phyloP scores from a whole-genome alignment of 305 asterid genomes.

The Coffea humblotiana region DNA sequence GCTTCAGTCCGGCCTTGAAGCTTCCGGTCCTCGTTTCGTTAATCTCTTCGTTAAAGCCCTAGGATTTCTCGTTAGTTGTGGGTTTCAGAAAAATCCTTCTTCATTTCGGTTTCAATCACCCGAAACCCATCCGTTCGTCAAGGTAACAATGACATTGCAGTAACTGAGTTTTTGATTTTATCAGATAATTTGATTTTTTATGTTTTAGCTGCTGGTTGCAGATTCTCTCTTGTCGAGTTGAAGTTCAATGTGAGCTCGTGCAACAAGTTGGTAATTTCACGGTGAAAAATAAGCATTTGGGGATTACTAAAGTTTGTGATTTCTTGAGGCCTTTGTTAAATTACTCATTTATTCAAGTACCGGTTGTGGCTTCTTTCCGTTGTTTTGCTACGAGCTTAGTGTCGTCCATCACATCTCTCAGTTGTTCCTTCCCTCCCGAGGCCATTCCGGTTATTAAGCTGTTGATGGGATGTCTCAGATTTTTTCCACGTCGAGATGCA shows the following conservation, averaged over 20 bases:
- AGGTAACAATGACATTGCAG: constrained; percentile 40
- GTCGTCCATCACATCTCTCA: constrained; percentile 63
- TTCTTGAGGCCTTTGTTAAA: constrained; percentile 77
- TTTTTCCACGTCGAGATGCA: constrained; percentile 56
- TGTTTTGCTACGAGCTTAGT: constrained; percentile 55
- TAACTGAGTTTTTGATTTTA: neutral
- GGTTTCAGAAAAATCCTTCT: constrained; percentile 45
- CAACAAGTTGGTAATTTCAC: constrained; percentile 68
- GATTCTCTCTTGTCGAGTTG: constrained; percentile 70
- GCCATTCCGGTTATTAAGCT: constrained; percentile 70
- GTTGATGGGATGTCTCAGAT: constrained; percentile 57
- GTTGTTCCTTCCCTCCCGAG: constrained; percentile 72
- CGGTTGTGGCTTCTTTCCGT: constrained; percentile 40
- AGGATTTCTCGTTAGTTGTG: constrained; percentile 66
- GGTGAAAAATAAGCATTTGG: constrained; percentile 62
- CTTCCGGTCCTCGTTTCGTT: constrained; percentile 44
- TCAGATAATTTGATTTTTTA: neutral
- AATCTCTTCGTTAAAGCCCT: constrained; percentile 61
- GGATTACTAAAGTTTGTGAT: constrained; percentile 68
- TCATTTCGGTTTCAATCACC: constrained; percentile 51
- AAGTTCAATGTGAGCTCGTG: constrained; percentile 70
- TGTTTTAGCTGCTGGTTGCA: constrained; percentile 24
- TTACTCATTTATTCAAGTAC: constrained; percentile 53
- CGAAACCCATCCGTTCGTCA: constrained; percentile 79
- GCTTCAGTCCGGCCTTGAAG: constrained; percentile 90